A percentile compares a stretch with the other conserved stretches of the same genome.
Conservation (phyloP, 208 protist genomes). For the Acanthamoeba royreba region DNA sequence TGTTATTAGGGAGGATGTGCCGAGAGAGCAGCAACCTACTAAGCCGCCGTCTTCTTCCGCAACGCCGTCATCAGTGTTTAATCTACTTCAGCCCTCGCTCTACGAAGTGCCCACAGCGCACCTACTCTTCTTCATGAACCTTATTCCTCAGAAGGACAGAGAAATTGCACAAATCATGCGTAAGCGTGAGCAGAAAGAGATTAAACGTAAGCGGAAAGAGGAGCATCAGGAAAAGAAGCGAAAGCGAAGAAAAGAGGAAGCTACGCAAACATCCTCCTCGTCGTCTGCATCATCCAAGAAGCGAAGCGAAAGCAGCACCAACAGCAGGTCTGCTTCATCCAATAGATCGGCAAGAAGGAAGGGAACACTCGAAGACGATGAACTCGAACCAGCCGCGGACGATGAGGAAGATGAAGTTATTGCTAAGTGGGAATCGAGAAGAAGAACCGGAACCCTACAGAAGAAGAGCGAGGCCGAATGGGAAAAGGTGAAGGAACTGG, state of each 20-base stretch:
- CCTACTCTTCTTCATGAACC: slow-evolving; percentile 35
- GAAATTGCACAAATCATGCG: slow-evolving; percentile 11
- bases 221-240: neutral
- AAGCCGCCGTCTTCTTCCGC: neutral
- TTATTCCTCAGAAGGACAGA: slow-evolving; percentile 14
- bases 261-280: neutral
- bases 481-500: neutral
- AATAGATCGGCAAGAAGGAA: neutral
- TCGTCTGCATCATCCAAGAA: neutral
- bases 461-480: slow-evolving; percentile 19
- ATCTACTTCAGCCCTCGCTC: neutral
- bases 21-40: neutral
- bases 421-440: neutral
- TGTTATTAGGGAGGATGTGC: too few species aligned
- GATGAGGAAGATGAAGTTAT: neutral
- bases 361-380: neutral
- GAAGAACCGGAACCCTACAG: neutral
- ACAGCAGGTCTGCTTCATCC: neutral
- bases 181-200: neutral
- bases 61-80: neutral
- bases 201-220: slow-evolving; percentile 1
- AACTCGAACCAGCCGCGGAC: neutral
- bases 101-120: neutral
- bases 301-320: neutral
- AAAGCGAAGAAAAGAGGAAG: neutral